A percentile compares a stretch with the other conserved stretches of the same genome.
Conservation (phyloP, 2,329 filamentous ascomycete species). For the Alternaria rosae region DNA sequence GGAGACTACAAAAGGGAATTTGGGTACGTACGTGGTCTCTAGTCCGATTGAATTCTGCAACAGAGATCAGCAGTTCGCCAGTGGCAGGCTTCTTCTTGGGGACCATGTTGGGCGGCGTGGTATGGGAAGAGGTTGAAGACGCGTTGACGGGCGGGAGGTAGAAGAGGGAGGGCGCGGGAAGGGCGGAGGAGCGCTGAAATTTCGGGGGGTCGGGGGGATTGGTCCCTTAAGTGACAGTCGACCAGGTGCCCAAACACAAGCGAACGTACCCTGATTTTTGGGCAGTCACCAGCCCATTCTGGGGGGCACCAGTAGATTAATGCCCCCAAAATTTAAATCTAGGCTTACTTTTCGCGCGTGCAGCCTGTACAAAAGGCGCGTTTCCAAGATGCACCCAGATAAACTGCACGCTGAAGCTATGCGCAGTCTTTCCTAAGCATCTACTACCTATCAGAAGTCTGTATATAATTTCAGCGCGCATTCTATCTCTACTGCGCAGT, state of each 20-base stretch:
- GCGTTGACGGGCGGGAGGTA: constrained; percentile 7
- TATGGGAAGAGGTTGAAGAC: constrained; percentile 13
- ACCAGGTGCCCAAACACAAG: constrained; percentile 7
- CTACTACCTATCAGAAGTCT: background rate
- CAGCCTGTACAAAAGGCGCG: background rate
- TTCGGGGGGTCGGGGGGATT: constrained; percentile 8
- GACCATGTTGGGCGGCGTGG: constrained; percentile 32
- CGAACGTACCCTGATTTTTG: constrained; percentile 4
- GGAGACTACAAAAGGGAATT: constrained; percentile 9
- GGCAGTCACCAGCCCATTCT: constrained; percentile 5
- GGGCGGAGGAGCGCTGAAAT: constrained; percentile 1
- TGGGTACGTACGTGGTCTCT: constrained; percentile 76
- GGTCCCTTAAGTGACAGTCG: constrained; percentile 20
- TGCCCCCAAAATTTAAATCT: background rate
- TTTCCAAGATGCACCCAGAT: background rate
- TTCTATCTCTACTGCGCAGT: background rate
- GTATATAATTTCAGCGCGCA: background rate
- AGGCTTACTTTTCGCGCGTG: background rate
- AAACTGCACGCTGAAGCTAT: background rate
- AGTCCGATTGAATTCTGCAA: constrained; percentile 80
- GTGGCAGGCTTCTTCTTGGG: constrained; percentile 43
- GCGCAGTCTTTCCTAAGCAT: background rate
- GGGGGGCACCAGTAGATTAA: background rate
- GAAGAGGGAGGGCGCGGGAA: constrained; percentile 6
- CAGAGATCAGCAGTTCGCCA: constrained; percentile 60